Evolutionary conservation across 495 filamentous ascomycete species (phyloP).

Genomic region (Daldinia childiae): DNA sequence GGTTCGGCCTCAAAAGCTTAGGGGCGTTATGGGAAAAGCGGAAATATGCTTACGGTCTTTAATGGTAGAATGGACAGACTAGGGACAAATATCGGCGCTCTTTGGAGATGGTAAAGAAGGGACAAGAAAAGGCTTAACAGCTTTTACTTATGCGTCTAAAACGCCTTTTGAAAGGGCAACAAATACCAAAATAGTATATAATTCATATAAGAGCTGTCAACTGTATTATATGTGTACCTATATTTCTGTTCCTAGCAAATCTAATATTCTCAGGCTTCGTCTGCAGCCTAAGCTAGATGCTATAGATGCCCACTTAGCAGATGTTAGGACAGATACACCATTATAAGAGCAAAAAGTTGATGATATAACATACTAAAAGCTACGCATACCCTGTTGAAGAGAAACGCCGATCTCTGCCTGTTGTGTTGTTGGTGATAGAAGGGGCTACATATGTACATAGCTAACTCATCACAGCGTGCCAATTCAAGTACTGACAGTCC

Average conservation of each 20-base stretch:
- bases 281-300: not conserved
- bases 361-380: not conserved
- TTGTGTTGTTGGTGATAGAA: not conserved
- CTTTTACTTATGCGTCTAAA: conserved; percentile 16
- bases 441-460: not conserved
- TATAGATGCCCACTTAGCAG: not conserved
- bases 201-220: conserved; percentile 14
- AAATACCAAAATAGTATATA: conserved; percentile 24
- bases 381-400: not conserved
- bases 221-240: not conserved
- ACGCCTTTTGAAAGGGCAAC: conserved; percentile 6
- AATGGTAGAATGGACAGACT: conserved; percentile 34
- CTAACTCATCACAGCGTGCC: not conserved
- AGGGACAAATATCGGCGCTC: conserved; percentile 18
- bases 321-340: not conserved
- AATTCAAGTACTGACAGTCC: too few species aligned
- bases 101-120: conserved; percentile 23
- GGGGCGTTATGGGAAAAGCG: conserved; percentile 34
- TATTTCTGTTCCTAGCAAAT: not conserved
- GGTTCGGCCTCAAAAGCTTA: conserved; percentile 30
- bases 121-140: not conserved
- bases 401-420: not conserved
- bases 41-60: conserved; percentile 21
- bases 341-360: not conserved
- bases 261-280: not conserved